Evolutionary conservation across 805 yeast genomes (phyloP).

Genomic region (Spencermartinsiella europaea): DNA sequence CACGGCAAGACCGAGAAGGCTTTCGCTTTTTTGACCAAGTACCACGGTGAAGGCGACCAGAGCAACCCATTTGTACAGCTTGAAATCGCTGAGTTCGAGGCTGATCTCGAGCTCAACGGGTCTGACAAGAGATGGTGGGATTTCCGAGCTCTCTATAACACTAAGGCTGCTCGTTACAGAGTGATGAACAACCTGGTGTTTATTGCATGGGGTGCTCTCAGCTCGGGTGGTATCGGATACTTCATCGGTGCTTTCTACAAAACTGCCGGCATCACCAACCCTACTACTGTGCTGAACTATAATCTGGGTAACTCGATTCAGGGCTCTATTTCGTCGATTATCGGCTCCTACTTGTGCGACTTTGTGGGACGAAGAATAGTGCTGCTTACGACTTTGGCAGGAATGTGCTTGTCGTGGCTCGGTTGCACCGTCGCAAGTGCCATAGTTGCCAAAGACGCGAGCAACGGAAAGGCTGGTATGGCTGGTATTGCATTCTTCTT

Average conservation of each 20-base stretch:
- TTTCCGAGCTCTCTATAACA: conserved; percentile 10
- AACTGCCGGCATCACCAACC: conserved; percentile 10
- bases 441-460: conserved; percentile 14
- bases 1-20: conserved; percentile 13
- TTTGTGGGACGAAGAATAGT: conserved; percentile 26
- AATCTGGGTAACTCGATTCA: conserved; percentile 8
- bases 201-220: conserved; percentile 10
- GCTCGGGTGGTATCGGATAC: conserved; percentile 12
- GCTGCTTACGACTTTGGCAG: conserved; percentile 23
- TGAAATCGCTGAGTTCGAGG: conserved; percentile 11
- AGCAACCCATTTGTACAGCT: conserved; percentile 11
- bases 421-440: conserved; percentile 25
- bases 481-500: conserved; percentile 14
- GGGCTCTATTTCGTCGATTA: conserved; percentile 7
- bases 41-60: conserved; percentile 14
- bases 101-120: conserved; percentile 10
- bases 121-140: conserved; percentile 16
- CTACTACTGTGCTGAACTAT: conserved; percentile 7
- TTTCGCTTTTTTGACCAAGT: conserved; percentile 5
- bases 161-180: conserved; percentile 13
- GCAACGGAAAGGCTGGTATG: conserved; percentile 18
- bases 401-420: conserved; percentile 22
- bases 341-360: conserved; percentile 22
- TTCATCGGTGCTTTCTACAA: conserved; percentile 12
- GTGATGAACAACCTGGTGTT: conserved; percentile 9